Base-by-base conservation (phyloP, 2,329 filamentous ascomycete genomes). In the Myriosclerotinia scirpicola region DNA sequence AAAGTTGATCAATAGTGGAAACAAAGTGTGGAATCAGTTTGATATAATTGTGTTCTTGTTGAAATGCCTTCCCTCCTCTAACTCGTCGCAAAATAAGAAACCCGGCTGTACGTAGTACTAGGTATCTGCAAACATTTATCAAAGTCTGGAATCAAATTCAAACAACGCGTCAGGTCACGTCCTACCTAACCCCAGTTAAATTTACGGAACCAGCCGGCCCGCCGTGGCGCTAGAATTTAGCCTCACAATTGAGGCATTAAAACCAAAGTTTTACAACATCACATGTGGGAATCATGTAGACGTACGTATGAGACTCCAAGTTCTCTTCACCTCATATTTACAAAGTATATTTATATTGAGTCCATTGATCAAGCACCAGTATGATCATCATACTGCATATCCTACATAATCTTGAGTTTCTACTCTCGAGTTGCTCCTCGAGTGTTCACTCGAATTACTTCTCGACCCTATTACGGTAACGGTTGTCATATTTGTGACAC, bases 131-230 rank as follows among this genome's bases (percentile, higher is more conserved):
- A 48, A 64, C 50, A 48, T 64, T 64, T 56, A 64, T 55, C 50
- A 54, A 54, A 54, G 22, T 36, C 60, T 55, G 40, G 36, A 36
- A 55, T 64, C 60, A 48, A 64, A 63, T 54, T 53, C 26, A 34
- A 34, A 34, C 48, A 63, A 64, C 62, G 62, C 62, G 62, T 64
- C 62, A 58, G 52, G 26, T 58, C 62, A 64, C 62, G 62, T 64
- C 30, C 30, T 26, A 26, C 30, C 30, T 26, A 26, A 60, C 17
- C 42, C 56, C 30, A 38, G 56, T 9, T 17, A 46, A 22, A 22
- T 26, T 6, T 44, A 44, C 54, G 38, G 54, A 42, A 55, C 34
- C 20, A 38, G 17, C 52, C 53, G 53, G 20, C 26, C 4, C 53
- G 20, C 17, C 36, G 11, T 40, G 9, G 14, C 30, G 36, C 34